phyloP scores from a whole-genome alignment of 805 yeast genomes.

The Candida argentea region DNA sequence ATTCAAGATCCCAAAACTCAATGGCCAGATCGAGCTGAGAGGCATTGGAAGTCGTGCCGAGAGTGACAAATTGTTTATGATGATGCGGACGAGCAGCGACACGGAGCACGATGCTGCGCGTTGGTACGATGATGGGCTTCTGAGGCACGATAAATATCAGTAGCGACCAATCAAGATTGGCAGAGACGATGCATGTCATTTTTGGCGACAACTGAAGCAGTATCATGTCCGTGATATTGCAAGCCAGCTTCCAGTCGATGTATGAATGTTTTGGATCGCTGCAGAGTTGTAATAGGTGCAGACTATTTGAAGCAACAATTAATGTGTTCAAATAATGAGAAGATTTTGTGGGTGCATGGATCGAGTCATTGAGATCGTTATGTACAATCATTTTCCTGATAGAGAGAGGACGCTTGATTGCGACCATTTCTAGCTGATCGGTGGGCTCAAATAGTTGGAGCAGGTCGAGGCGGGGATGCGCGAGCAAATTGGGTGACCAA shows the following conservation, averaged over 20 bases:
- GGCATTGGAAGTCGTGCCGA: slow-evolving; percentile 9
- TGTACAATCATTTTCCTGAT: slow-evolving; percentile 2
- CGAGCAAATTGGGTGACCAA: slow-evolving; percentile 26
- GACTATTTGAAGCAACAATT: slow-evolving; percentile 11
- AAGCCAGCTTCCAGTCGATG: slow-evolving; percentile 2
- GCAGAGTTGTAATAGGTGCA: slow-evolving; percentile 9
- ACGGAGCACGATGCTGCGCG: slow-evolving; percentile 10
- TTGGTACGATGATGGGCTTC: slow-evolving; percentile 12
- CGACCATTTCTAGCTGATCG: slow-evolving; percentile 4
- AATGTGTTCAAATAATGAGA: slow-evolving; percentile 12
- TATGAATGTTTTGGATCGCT: slow-evolving; percentile 6
- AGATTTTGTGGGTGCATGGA: slow-evolving; percentile 6
- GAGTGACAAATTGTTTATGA: slow-evolving; percentile 16
- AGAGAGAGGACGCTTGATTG: slow-evolving; percentile 4
- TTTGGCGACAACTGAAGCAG: slow-evolving; percentile 1
- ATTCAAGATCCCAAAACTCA: slow-evolving; percentile 22
- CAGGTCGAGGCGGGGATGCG: slow-evolving; percentile 15
- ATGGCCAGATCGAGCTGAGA: slow-evolving; percentile 6
- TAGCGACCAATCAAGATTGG: slow-evolving; percentile 16
- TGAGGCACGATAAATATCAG: slow-evolving; percentile 10
- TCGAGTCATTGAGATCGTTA: slow-evolving; percentile 1
- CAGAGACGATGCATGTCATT: slow-evolving; percentile 7
- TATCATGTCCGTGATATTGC: slow-evolving; percentile 3
- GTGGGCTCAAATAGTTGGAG: slow-evolving; percentile 6
- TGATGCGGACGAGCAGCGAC: slow-evolving; percentile 11